Conservation (phyloP, 1,284 basidiomycete species). For the Ceratobasidium papillatum region DNA sequence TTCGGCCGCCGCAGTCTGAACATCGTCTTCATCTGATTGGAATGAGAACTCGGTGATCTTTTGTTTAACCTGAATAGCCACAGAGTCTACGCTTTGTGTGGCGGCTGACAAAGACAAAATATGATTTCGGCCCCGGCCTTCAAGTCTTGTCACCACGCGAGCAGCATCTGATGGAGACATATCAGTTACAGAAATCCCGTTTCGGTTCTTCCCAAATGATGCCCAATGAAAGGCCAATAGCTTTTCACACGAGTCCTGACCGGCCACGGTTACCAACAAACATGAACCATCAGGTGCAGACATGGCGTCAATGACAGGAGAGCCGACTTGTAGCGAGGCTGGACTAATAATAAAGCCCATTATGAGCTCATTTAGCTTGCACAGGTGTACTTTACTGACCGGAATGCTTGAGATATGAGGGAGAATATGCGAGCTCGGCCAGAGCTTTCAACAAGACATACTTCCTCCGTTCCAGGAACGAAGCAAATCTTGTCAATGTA, state of each 20-base stretch:
- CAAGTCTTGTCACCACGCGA: constrained; percentile 58
- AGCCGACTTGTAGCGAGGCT: not conserved
- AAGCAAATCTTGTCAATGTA: constrained; percentile 32
- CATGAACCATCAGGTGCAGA: constrained; percentile 35
- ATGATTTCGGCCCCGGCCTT: constrained; percentile 56
- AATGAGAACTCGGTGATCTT: constrained; percentile 66
- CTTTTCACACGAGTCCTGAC: not conserved
- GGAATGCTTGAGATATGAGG: constrained; percentile 54
- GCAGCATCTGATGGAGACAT: constrained; percentile 46
- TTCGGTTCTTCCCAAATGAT: constrained; percentile 63
- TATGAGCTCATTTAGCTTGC: not conserved
- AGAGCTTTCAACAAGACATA: constrained; percentile 41
- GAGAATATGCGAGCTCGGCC: constrained; percentile 40
- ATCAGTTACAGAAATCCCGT: constrained; percentile 46
- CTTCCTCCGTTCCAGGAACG: constrained; percentile 36
- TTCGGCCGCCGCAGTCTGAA: not conserved
- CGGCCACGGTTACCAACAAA: not conserved
- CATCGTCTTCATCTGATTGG: constrained; percentile 39
- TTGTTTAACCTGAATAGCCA: constrained; percentile 61
- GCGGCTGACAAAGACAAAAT: constrained; percentile 55
- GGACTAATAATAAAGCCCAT: not conserved
- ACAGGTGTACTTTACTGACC: constrained; percentile 52
- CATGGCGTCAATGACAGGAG: constrained; percentile 8
- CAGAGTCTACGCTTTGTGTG: constrained; percentile 52
- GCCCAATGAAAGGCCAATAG: constrained; percentile 63